Conservation (phyloP, 23 red algal genomes). For the Gracilaria vermiculophylla region DNA sequence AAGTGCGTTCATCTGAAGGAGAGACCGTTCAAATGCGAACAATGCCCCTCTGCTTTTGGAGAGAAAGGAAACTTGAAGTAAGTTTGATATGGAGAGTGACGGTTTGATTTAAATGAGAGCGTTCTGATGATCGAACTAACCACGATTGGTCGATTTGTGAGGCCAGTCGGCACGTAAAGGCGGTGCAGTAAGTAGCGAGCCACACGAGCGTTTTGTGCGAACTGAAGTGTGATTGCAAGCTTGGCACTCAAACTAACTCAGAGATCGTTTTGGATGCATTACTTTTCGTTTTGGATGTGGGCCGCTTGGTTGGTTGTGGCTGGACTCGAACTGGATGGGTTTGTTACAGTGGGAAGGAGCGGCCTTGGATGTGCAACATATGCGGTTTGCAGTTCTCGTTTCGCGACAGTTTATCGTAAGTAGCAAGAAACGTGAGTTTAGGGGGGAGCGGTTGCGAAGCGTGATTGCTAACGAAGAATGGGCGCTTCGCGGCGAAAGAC, state of each 20-base stretch:
- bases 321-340: background rate
- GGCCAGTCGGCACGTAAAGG: conserved; percentile 1
- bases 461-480: background rate
- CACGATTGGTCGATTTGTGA: background rate
- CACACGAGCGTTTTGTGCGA: too few species aligned
- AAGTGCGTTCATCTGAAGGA: conserved; percentile 52
- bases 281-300: background rate
- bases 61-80: conserved; percentile 21
- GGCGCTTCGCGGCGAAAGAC: background rate
- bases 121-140: background rate
- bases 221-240: too few species aligned
- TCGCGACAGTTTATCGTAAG: conserved; percentile 32
- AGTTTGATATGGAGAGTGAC: background rate
- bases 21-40: conserved; percentile 13
- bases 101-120: background rate
- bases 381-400: conserved; percentile 13
- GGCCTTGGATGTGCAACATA: background rate
- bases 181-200: conserved; percentile 14
- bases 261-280: background rate
- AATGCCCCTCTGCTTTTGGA: conserved; percentile 8
- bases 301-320: background rate
- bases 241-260: background rate
- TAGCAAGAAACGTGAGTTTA: background rate
- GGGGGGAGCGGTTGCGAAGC: background rate
- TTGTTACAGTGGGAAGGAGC: background rate